Evolutionary conservation across 306 rosid species (phyloP), one percentile per base, ranked within the genome.

Genomic region (Heteromeles arbutifolia): DNA sequence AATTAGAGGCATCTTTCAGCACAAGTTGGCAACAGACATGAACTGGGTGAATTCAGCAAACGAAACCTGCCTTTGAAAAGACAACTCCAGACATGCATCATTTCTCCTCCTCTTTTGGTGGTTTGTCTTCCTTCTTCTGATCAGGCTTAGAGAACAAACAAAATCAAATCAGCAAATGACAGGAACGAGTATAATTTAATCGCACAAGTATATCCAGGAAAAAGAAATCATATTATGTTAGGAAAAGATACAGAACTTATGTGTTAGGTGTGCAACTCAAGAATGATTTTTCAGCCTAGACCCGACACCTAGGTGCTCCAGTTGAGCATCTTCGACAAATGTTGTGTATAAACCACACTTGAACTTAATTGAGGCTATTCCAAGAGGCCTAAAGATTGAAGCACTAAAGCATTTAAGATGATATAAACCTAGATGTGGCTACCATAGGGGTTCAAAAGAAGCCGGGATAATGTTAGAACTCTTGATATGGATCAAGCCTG

Each of bases 41-140:
- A 73, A 73, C 57, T 41, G 69, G 77, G 56, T 41, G 77, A 61
- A 59, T 39, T 58, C 79, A 65, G 67, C 39, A 45, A 68, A 73
- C 56, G 71, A 62, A 78, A 76, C 67, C 71, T 65, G 52, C 67
- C 65, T 77, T 58, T 17, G 77, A 45, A 72, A 50, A 70, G 70
- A 57, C 22, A 32, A 67, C 75, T 74, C 81, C 74, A 1, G 48
- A 43, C 37, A 50, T 68, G 78, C 83, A 71, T 87, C 83, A 84
- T 83, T 91, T 85, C 65, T 85, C 93, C 67, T 85, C 93, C 58
- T 93, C 97, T 69, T 81, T 81, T 24, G 92, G 79, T 70, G 86
- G 83, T 72, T 89, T 86, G 78, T 89, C 98, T 41, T 93, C 97
- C 11, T 84, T 69, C 84, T 93, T 91, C 86, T 85, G 84, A 78